Evolutionary conservation across 208 protist genomes (phyloP), one percentile per base, ranked within the genome.

Genomic region (Trypanosomatidae sp.): DNA sequence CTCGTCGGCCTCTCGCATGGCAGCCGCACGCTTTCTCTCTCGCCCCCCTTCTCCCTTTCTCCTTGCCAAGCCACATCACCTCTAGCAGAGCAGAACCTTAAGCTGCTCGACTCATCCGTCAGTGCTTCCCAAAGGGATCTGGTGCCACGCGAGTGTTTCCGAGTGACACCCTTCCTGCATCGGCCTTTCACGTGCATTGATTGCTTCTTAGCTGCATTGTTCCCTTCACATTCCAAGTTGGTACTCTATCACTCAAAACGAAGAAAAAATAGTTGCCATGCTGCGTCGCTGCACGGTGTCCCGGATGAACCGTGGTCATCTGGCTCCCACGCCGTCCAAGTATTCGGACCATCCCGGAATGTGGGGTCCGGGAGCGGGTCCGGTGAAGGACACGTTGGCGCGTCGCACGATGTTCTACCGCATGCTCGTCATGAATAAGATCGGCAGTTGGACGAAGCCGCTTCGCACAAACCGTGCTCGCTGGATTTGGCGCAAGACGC

Each of bases 401-500:
- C 89, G 91, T 22, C 89, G 91, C 30, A 90, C 86, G 22, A 80
- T 94, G 77, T 96, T 96, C 71, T 96, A 90, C 76, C 85, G 89
- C 55, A 94, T 96, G 89, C 68, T 96, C 3, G 73, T 77, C n/a
- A 89, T 97, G 82, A 95, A 93, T 70, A 93, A 90, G 74, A 91
- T 95, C 68, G 92, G 92, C 6, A 71, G 87, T 17, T 62, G 90
- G 49, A 97, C 92, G 64, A 95, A 94, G 81, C 92, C 92, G 8
- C 80, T 97, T 49, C 92, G 92, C 44, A 95, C 92, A 3, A 90
- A 89, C 66, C 82, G 89, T 8, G 89, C 79, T 9, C 84, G 90
- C 1, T 97, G 89, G 89, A 78, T 95, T 47, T 97, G 89, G 86
- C 90, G 92, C 62, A 94, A 94, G 74, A 90, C 87, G 50, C 92